Evolutionary conservation across 2,329 filamentous ascomycete species (phyloP).

Genomic region (Periconia sp.): DNA sequence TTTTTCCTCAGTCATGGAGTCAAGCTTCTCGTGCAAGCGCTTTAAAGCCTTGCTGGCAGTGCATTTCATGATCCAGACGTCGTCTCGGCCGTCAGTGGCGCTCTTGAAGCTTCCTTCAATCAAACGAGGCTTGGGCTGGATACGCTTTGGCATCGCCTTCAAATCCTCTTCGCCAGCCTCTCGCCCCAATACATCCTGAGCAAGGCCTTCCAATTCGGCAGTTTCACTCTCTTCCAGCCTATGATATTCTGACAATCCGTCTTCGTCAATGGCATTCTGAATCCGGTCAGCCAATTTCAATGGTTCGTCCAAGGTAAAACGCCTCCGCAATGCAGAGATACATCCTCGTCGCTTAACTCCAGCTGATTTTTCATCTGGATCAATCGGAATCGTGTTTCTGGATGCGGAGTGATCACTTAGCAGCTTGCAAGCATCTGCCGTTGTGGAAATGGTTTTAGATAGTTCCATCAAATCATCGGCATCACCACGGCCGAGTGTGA

Average conservation of each 20-base stretch:
- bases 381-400: slow-evolving; percentile 15
- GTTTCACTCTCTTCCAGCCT: slow-evolving; percentile 72
- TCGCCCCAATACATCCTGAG: slow-evolving; percentile 67
- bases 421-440: slow-evolving; percentile 61
- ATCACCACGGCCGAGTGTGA: slow-evolving; percentile 88
- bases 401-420: slow-evolving; percentile 25
- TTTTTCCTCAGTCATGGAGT: slow-evolving; percentile 63
- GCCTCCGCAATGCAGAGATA: slow-evolving; percentile 50
- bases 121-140: slow-evolving; percentile 38
- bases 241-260: slow-evolving; percentile 81
- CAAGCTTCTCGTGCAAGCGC: slow-evolving; percentile 69
- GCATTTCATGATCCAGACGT: slow-evolving; percentile 65
- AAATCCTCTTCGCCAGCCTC: slow-evolving; percentile 65
- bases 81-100: slow-evolving; percentile 45
- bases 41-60: slow-evolving; percentile 67
- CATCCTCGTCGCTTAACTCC: slow-evolving; percentile 26
- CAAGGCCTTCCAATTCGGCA: slow-evolving; percentile 70
- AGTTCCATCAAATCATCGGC: slow-evolving; percentile 86
- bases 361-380: slow-evolving; percentile 8
- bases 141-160: slow-evolving; percentile 38
- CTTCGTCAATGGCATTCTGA: slow-evolving; percentile 82
- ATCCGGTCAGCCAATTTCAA: slow-evolving; percentile 71
- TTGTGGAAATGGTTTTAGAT: slow-evolving; percentile 76
- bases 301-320: slow-evolving; percentile 69
- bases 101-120: slow-evolving; percentile 35